Base-by-base conservation (phyloP, 2,329 filamentous ascomycete species). In the Phyllosticta citribraziliensis region DNA sequence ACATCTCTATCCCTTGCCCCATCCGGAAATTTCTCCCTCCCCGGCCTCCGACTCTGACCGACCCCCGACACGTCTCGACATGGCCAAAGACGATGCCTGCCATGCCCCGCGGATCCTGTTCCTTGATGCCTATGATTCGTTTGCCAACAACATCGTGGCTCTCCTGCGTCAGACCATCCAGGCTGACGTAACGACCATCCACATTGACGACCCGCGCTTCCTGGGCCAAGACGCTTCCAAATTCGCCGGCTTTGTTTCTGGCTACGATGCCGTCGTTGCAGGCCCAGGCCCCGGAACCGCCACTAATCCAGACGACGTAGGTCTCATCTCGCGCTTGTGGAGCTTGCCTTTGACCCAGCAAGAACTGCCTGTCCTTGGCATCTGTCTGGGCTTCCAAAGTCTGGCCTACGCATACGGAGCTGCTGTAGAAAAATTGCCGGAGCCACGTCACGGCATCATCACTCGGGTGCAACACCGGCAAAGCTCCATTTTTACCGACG, bases 111-210 rank as follows among this genome's bases (percentile, higher is more conserved):
- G 78, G 63, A 88, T 97, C 64, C 84, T 97, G 65, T 96, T 96
- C 75, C 81, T 99, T 66, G 94, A 97, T 73, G 92, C 93, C 64
- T 96, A 96, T 75, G 94, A 99, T 77, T 97, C 92, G 52, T 99
- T 97, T 75, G 90, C 91, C 60, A 92, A 96, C 76, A 97, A 97
- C 76, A 94, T 97, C 68, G 85, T 95, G 58, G 86, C 89, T 5
- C 83, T 96, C 35, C 80, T 97, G 55, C 83, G 88, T 67, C 84
- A 87, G 3, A 80, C 84, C 3, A 80, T 96, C 9, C 76, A 81
- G 63, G 88, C 83, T 20, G 79, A 86, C 17, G 87, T 96, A 35
- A 82, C 83, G 54, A 83, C 88, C 52, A 79, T 96, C 63, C 84
- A 83, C 64, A 91, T 95, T 67, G 89, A 80, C 63, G 76, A 79